Conservation (phyloP, 495 filamentous ascomycete species). For the Pseudevernia furfuracea region DNA sequence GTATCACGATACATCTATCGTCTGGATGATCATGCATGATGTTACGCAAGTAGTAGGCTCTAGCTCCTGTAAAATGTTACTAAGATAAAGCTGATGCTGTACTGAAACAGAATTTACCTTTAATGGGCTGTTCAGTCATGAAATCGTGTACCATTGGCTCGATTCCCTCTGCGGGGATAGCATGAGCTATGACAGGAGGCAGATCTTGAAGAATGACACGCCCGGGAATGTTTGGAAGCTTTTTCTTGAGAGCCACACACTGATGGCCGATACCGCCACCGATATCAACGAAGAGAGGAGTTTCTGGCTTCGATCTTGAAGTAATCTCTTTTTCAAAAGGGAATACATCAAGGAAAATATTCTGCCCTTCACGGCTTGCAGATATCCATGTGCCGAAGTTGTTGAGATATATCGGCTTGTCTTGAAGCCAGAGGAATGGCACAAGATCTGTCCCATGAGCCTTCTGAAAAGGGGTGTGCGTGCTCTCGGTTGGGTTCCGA, state of each 20-base stretch:
- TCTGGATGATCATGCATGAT: slow-evolving; percentile 45
- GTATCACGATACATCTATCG: slow-evolving; percentile 35
- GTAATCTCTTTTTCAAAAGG: slow-evolving; percentile 18
- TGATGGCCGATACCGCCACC: slow-evolving; percentile 51
- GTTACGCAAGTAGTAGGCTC: slow-evolving; percentile 41
- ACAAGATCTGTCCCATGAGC: slow-evolving; percentile 37
- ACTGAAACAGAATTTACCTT: too few relatives aligned
- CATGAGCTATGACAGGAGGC: slow-evolving; percentile 34
- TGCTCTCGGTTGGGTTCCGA: slow-evolving; percentile 23
- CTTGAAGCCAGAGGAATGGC: slow-evolving; percentile 36
- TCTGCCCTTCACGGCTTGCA: slow-evolving; percentile 28
- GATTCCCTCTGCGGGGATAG: slow-evolving; percentile 37
- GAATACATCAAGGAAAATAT: slow-evolving; percentile 28
- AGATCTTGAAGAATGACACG: slow-evolving; percentile 50
- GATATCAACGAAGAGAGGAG: slow-evolving; percentile 45
- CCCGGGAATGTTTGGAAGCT: slow-evolving; percentile 36
- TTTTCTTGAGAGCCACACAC: slow-evolving; percentile 37
- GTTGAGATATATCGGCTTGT: slow-evolving; percentile 34
- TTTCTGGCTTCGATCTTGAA: slow-evolving; percentile 11
- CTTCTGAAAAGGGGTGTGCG: slow-evolving; percentile 29
- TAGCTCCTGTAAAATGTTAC: too few relatives aligned
- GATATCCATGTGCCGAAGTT: slow-evolving; percentile 38
- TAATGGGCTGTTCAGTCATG: slow-evolving; percentile 42
- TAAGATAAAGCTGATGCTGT: too few relatives aligned
- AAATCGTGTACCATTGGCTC: slow-evolving; percentile 44